Base-by-base conservation (phyloP, 345 rosid genomes). In the Luvunga scandens region DNA sequence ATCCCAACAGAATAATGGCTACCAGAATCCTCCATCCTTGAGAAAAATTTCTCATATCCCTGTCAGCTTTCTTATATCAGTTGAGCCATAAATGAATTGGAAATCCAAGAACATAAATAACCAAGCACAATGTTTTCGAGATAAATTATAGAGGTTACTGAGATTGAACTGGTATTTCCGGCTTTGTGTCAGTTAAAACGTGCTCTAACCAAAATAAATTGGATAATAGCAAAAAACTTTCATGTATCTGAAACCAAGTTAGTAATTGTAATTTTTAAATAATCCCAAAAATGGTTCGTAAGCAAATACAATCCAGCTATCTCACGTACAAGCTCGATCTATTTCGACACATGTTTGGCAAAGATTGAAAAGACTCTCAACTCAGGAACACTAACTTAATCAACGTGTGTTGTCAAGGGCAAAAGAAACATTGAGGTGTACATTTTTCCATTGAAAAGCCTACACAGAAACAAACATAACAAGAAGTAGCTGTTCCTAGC, bases 11-110 rank as follows among this genome's bases (percentile, higher is more conserved):
- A 79, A 71, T 69, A 78, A 69, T 25, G 63, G 81, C 75, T 48
- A 76, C 38, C n/a, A 56, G 71, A 73, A 81, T 75, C 61, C 79
- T 19, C 42, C 85, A 79, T 75, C 77, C 77, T 27, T 66, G 27
- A 16, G 1, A n/a, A 27, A 1, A 65, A 72, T 28, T 16, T 68
- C 38, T 64, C 91, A 87, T 86, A 6, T 31, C 21, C 81, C 87
- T 85, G 87, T 73, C 66, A 69, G 36, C 60, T 66, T 25, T 57
- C 33, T 16, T 30, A 30, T 75, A 34, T n/a, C 27, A 64, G 77
- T 63, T 30, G 31, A 50, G 22, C 33, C 50, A 33, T n/a, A 38
- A 60, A 12, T 1, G 16, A 30, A 12, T 60, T 12, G 59, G n/a
- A 63, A 48, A 39, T 27, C 34, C 19, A 28, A 63, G 30, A 30